A percentile compares a stretch with the other conserved stretches of the same genome.
These are phyloP conservation scores for Colletotrichum horii DNA, from an alignment of 2,329 filamentous ascomycete species.

Conservation along the genomic window DNA sequence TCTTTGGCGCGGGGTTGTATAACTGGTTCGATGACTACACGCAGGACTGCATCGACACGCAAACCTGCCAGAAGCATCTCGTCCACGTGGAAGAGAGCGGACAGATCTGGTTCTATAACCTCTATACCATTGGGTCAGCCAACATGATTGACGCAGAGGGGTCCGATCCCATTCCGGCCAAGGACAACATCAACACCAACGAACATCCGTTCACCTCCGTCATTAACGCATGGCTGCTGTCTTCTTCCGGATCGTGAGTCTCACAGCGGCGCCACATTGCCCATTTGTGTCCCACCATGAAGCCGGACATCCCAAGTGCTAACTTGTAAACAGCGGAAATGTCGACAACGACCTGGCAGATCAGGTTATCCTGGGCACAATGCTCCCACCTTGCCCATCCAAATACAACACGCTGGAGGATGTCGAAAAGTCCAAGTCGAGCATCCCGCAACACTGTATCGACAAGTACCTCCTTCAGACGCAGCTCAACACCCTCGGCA, in stretches of 20 bases:
- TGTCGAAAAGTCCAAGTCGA: background rate
- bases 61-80: conserved; percentile 27
- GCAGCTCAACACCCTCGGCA: background rate
- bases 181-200: conserved; percentile 16
- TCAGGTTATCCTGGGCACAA: background rate
- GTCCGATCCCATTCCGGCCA: conserved; percentile 7
- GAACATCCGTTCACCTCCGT: conserved; percentile 12
- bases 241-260: conserved; percentile 8
- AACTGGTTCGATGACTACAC: conserved; percentile 30
- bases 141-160: background rate
- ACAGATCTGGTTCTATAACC: conserved; percentile 29
- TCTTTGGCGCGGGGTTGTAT: conserved; percentile 32
- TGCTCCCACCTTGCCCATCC: background rate
- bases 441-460: background rate
- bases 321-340: background rate
- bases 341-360: background rate
- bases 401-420: background rate
- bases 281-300: background rate
- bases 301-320: background rate
- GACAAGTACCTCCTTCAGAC: background rate
- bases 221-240: conserved; percentile 13
- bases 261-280: background rate
- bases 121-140: conserved; percentile 19
- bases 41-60: conserved; percentile 27
- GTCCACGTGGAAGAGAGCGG: conserved; percentile 24